Evolutionary conservation across 768 basidiomycete genomes (phyloP).

Genomic region (Mycena vulgaris): DNA sequence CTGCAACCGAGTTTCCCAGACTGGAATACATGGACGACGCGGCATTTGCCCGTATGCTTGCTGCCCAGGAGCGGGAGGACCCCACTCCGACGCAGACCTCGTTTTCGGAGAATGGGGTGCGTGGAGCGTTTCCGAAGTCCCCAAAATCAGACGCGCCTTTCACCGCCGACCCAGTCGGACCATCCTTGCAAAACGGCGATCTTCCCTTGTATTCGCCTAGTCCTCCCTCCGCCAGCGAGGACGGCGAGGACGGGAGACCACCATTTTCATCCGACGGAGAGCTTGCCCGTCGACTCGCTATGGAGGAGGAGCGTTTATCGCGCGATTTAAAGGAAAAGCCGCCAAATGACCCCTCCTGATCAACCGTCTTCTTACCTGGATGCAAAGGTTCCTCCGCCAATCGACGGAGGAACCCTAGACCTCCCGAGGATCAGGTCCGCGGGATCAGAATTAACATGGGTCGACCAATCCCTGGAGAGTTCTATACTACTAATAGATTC

Average conservation of each 20-base stretch:
- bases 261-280: constrained; percentile 46
- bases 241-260: constrained; percentile 47
- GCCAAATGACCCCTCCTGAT: constrained; percentile 27
- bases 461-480: constrained; percentile 15
- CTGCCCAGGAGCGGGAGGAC: constrained; percentile 27
- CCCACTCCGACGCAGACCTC: constrained; percentile 32
- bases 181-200: constrained; percentile 2
- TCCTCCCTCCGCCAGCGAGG: not conserved
- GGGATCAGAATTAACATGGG: constrained; percentile 29
- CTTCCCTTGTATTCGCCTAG: constrained; percentile 23
- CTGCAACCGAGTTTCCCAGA: constrained; percentile 11
- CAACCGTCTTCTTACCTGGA: constrained; percentile 14
- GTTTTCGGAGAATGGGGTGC: constrained; percentile 7
- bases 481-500: constrained; percentile 5
- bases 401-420: constrained; percentile 16
- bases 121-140: not conserved
- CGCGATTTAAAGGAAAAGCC: constrained; percentile 26
- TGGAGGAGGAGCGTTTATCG: constrained; percentile 35
- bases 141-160: constrained; percentile 19
- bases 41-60: constrained; percentile 34
- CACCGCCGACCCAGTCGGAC: not conserved
- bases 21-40: constrained; percentile 34
- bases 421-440: constrained; percentile 40
- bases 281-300: constrained; percentile 43
- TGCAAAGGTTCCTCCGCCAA: not conserved